Evolutionary conservation across 805 yeast species (phyloP).

Genomic region (Kazachstania kunashirensis): DNA sequence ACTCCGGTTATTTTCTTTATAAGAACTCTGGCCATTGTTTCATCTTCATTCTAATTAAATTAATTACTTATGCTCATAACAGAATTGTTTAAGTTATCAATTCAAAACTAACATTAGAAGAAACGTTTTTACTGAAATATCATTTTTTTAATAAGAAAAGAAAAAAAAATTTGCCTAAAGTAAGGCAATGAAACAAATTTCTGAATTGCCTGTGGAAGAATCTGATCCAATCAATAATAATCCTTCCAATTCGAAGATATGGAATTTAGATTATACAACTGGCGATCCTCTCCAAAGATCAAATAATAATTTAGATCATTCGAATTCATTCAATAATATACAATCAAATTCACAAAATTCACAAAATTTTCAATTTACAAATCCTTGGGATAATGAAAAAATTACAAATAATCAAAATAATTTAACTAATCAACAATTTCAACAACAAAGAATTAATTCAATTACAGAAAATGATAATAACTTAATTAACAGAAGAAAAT

Average conservation of each 20-base stretch:
- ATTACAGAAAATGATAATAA: conserved; percentile 6
- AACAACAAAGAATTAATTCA: not conserved
- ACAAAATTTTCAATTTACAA: conserved; percentile 6
- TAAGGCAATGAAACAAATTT: conserved; percentile 1
- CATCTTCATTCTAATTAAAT: too few species aligned
- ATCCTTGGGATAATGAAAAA: conserved; percentile 12
- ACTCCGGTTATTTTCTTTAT: too few species aligned
- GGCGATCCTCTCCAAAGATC: conserved; percentile 1
- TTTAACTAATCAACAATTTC: not conserved
- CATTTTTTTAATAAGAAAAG: too few species aligned
- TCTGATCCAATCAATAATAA: conserved; percentile 1
- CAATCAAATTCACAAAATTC: not conserved
- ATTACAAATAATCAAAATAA: conserved; percentile 1
- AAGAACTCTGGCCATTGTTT: too few species aligned
- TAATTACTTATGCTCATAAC: too few species aligned
- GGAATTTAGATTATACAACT: conserved; percentile 13
- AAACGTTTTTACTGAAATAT: too few species aligned
- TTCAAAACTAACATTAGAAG: too few species aligned
- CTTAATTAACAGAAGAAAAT: conserved; percentile 25
- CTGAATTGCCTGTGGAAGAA: conserved; percentile 1
- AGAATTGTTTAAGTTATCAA: too few species aligned
- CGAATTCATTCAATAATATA: too few species aligned
- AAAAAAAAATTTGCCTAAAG: too few species aligned
- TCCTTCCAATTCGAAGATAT: conserved; percentile 3
- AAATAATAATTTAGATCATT: conserved; percentile 1